Base-by-base conservation (phyloP, 1,284 basidiomycete species). In the Microstroma glucosiphilum region DNA sequence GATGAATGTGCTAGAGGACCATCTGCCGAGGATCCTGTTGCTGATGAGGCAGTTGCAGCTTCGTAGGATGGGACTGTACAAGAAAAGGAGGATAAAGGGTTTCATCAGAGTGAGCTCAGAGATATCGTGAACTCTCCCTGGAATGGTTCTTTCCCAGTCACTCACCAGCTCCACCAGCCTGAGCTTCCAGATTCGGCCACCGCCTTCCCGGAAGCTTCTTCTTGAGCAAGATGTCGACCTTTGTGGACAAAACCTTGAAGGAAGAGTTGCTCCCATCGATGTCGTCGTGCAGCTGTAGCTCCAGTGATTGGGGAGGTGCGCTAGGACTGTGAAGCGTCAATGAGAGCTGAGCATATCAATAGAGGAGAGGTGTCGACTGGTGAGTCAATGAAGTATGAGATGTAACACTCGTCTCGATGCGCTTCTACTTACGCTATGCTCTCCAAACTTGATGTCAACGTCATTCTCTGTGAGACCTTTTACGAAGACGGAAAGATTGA, bases 401-500 rank as follows among this genome's bases (percentile, higher is more conserved):
- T 37, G 30, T 37, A 3, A 12, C 13, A 12, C 12, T 48, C 43
- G 4, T 17, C 43, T 48, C 43, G 15, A 21, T 6, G 43, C 21
- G 6, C 12, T 48, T 12, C 13, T 21, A 54, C 51, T 19, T 21
- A 54, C 51, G 15, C 51, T 54, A 25, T 54, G 51, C 21, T 54
- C 13, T 15, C 21, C 58, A 43, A 61, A 56, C 11, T 63, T 60
- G 13, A 75, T 63, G 0, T 49, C 23, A 13, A 79, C 63, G 11
- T 71, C 55, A 17, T 69, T 67, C 7, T 65, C n/a, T 0, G 63
- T 62, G 0, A 65, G 66, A 8, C 68, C 64, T 61, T 75, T 75
- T 51, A 71, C 64, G 60, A 75, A 80, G 57, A 80, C 54, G 0
- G 71, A 72, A 1, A 80, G 37, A 48, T 64, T 69, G 40, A 79